Conservation (phyloP, 352 stramenopile species). For the Pythium chondricola region DNA sequence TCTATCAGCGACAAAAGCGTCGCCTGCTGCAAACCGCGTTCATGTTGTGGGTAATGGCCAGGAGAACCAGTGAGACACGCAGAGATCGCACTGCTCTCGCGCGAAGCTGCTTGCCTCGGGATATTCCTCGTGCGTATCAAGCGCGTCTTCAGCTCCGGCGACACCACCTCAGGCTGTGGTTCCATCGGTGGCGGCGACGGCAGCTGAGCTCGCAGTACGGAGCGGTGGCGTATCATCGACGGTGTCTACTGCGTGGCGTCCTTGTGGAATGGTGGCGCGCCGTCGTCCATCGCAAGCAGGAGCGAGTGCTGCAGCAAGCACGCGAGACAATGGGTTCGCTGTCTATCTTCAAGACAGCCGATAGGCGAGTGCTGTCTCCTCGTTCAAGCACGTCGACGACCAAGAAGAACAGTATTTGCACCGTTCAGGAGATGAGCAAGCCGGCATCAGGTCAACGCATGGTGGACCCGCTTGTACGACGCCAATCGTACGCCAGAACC, state of each 20-base stretch:
- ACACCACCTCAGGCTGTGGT: slow-evolving; percentile 7
- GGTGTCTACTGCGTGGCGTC: not conserved
- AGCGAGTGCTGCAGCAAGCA: slow-evolving; percentile 33
- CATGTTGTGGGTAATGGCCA: not conserved
- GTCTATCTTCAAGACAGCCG: slow-evolving; percentile 32
- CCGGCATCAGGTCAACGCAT: too few relatives aligned
- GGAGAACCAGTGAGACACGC: not conserved
- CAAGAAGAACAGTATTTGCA: too few relatives aligned
- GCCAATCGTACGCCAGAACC: too few relatives aligned
- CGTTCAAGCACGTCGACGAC: too few relatives aligned
- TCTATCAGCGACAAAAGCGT: slow-evolving; percentile 6
- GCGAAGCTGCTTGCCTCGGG: not conserved
- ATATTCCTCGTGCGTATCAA: not conserved
- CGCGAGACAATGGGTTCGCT: slow-evolving; percentile 26
- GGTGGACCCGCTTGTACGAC: too few relatives aligned
- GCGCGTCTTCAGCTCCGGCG: not conserved
- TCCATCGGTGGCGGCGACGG: slow-evolving; percentile 10
- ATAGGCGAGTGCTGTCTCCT: too few relatives aligned
- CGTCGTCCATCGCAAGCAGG: slow-evolving; percentile 44
- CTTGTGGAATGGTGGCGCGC: slow-evolving; percentile 34
- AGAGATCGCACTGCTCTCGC: not conserved
- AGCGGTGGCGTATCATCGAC: not conserved
- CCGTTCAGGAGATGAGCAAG: too few relatives aligned
- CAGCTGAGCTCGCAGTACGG: not conserved
- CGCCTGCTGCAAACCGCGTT: not conserved